Base-by-base conservation (phyloP, 805 yeast species). In the Candida pini region DNA sequence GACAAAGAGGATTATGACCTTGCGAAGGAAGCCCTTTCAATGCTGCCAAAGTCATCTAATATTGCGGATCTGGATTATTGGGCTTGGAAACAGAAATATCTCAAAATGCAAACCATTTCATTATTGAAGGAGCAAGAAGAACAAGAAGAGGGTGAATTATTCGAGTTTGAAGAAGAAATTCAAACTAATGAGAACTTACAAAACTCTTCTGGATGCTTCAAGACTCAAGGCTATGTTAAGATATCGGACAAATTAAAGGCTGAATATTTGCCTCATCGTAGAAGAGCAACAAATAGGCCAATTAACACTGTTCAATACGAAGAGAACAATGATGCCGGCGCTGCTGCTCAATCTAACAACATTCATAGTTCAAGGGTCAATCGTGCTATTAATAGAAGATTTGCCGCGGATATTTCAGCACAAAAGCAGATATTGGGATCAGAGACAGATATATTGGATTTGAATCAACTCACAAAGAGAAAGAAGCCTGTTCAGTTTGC, bases 401-500 rank as follows among this genome's bases (percentile, higher is more conserved):
- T 84, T 51, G 96, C 84, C 4, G 96, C 92, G 18, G 96, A 85
- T 55, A 81, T 87, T 27, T 82, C 80, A 49, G 86, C 89, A 1
- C 89, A 82, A 45, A 76, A 76, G 47, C 84, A 79, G 44, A 73
- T 78, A 48, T 70, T 85, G 47, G 92, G 92, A 27, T 69, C 86
- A 3, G 94, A 85, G 48, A 78, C 84, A 1, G 97, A 87, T 49
- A 71, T 85, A 5, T 63, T 89, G 46, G 81, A 85, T 28, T 71
- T 87, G 61, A 90, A 89, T 55, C 94, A 90, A 43, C 71, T 90
- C 48, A 84, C 86, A 45, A 88, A 86, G 53, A 73, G 97, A 43
- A 85, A 82, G 58, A 90, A 90, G 52, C 95, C 96, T 0, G 97
- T 90, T 7, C 81, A 92, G n/a, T 89, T 89, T 67, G 97, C 97